Base-by-base conservation (phyloP, 2,329 filamentous ascomycete species). In the Exophiala bonariae region DNA sequence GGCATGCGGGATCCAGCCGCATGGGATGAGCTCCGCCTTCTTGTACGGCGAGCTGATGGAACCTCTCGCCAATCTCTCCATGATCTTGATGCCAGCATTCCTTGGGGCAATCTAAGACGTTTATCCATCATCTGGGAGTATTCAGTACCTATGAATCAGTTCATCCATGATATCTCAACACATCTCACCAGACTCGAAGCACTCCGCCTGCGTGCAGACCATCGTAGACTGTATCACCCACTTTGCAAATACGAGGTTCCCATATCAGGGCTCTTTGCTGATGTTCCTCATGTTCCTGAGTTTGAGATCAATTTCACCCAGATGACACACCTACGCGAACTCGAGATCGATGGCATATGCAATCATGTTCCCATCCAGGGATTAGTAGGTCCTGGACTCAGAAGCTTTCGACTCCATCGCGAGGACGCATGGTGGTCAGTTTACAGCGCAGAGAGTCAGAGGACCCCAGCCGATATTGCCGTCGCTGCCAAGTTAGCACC, bases 261-360 rank as follows among this genome's bases (percentile, higher is more conserved):
- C 17, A 38, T 34, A 13, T 26, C 16, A 6, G 22, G 36, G 14
- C 13, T 44, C 9, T 50, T 39, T 38, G 30, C 34, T 3, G 40
- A 52, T 36, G 32, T 38, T 3, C 42, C 48, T 2, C 16, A 9
- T 9, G 26, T 34, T n/a, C 44, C 41, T 10, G 26, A 44, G n/a
- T 45, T 52, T 33, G 37, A 20, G 17, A 51, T 56, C 36, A 47
- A 50, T 31, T 54, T 46, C 40, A 46, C 28, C 13, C 31, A 36
- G 10, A 34, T 58, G 43, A 22, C 39, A 9, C 17, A 44, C 9
- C 44, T 59, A 2, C 37, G 44, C n/a, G 49, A 53, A 18, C 50
- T 59, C 10, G 52, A 56, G 38, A 56, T 59, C 19, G 48, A 57
- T 16, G 55, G 55, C 13, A 59, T 56, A 17, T 54, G 55, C 43